These are phyloP conservation scores for Ceratocystis colombiana DNA, from an alignment of 2,329 filamentous ascomycete species.

Conservation along the genomic window DNA sequence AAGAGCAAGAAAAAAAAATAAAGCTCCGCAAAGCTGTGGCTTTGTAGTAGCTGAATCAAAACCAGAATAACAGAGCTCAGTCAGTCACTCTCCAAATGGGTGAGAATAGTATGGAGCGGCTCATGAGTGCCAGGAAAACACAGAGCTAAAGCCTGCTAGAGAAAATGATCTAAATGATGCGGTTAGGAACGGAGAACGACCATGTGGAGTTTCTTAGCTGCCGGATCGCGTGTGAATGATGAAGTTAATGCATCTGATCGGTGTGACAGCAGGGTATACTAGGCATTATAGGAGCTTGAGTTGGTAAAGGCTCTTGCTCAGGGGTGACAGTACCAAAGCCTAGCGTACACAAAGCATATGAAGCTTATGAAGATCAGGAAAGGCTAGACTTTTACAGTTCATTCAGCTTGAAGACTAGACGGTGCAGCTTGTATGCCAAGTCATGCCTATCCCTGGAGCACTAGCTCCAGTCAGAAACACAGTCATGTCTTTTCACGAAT, in stretches of 20 bases:
- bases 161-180: not conserved
- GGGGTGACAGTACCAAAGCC: not conserved
- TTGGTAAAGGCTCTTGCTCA: not conserved
- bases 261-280: slow-evolving; percentile 12
- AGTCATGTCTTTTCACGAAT: not conserved
- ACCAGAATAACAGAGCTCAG: not conserved
- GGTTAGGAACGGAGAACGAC: not conserved
- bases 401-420: not conserved
- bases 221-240: not conserved
- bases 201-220: slow-evolving; percentile 5
- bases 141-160: not conserved
- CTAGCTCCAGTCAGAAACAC: not conserved
- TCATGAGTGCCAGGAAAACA: not conserved
- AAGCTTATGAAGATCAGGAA: not conserved
- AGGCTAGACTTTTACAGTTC: not conserved
- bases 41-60: not conserved
- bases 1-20: not conserved
- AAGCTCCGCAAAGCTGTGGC: not conserved
- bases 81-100: not conserved
- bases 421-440: not conserved
- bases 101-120: not conserved
- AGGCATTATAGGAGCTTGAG: slow-evolving; percentile 2
- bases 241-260: slow-evolving; percentile 8
- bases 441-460: not conserved
- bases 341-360: not conserved